Evolutionary conservation across 257 asterid species (phyloP).

Genomic region (Marsdenia floribunda): DNA sequence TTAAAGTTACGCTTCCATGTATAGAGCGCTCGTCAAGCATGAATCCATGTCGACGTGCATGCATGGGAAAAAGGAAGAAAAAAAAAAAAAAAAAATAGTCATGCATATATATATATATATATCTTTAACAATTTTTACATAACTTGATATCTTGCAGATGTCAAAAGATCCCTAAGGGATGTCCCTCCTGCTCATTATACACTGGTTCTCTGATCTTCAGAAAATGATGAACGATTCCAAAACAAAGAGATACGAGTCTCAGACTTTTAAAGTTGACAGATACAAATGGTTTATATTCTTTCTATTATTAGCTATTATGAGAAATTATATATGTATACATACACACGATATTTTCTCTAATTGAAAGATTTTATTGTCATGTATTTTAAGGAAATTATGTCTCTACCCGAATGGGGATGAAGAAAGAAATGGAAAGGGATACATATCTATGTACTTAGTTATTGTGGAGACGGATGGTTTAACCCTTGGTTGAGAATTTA

Average conservation of each 20-base stretch:
- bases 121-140: too few species aligned
- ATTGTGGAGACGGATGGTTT: slow-evolving; percentile 7
- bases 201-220: background rate
- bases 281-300: slow-evolving; percentile 1
- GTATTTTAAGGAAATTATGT: slow-evolving; percentile 4
- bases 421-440: slow-evolving; percentile 6
- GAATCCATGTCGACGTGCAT: too few species aligned
- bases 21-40: too few species aligned
- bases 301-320: too few species aligned
- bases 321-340: too few species aligned
- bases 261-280: slow-evolving; percentile 8
- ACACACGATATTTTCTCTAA: too few species aligned
- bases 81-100: too few species aligned
- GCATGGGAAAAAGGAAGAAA: too few species aligned
- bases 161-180: background rate
- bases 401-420: slow-evolving; percentile 12
- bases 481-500: slow-evolving; percentile 20
- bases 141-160: background rate
- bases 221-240: too few species aligned
- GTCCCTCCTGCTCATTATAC: background rate
- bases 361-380: background rate
- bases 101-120: too few species aligned
- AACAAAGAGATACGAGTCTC: background rate
- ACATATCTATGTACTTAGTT: slow-evolving; percentile 9
- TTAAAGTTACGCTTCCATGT: too few species aligned